Base-by-base conservation (phyloP, 2,329 filamentous ascomycete genomes). In the Clarireedia homoeocarpa region DNA sequence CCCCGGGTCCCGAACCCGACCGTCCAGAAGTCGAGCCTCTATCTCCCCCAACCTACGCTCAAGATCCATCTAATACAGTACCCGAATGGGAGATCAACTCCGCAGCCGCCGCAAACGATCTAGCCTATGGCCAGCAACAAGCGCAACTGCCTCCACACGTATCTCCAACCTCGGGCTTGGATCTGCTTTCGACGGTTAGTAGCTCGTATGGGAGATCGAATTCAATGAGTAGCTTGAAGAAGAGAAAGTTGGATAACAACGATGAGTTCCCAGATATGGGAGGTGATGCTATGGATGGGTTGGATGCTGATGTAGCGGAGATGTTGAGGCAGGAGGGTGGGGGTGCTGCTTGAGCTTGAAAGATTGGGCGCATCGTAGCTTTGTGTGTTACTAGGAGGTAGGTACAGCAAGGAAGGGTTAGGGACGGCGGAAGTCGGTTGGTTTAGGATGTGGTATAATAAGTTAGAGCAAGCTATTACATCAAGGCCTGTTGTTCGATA, bases 11-110 rank as follows among this genome's bases (percentile, higher is more conserved):
- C 26, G 87, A 89, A 61, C 82, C 82, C 12, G 83, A 84, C 59
- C 84, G 89, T 36, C 91, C 92, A 1, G 84, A 91, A 63, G 79
- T 95, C 56, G 92, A 97, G 71, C 88, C 85, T 5, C 77, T 96
- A 55, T 96, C 91, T 0, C 91, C 91, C n/a, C 88, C 88, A 1
- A 75, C 83, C 2, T 78, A 83, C 58, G 78, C 80, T 20, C 73
- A 77, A 51, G 75, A 62, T 9, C 48, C 57, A 5, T 48, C 48
- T 3, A 64, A 63, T 40, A 58, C 61, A 72, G 51, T 71, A 69
- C 52, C 68, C 58, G 60, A 66, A 51, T 65, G 70, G 27, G 65
- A 71, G 61, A 62, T 66, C 63, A 72, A 71, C 61, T 68, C 67
- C 65, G 73, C 67, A 63, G 20, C 59, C 58, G 34, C 60, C 58